These are phyloP conservation scores for Chenopodium album DNA, from an alignment of 148 eudicot species.

Conservation along the genomic window DNA sequence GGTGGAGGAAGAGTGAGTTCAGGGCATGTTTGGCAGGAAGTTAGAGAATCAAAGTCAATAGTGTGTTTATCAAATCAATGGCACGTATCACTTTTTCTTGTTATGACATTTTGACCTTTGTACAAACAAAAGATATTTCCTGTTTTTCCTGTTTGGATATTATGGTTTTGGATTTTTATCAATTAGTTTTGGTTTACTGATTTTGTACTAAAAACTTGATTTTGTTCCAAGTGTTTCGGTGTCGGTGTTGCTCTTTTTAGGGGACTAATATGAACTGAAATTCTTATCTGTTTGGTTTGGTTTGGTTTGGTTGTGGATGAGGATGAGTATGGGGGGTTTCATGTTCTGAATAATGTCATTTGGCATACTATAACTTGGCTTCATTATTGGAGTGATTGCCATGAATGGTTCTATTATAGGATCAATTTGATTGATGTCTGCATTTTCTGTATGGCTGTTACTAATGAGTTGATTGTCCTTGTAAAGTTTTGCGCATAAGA, in stretches of 20 bases:
- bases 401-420: neutral
- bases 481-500: neutral
- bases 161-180: neutral
- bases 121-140: neutral
- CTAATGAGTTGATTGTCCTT: neutral
- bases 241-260: neutral
- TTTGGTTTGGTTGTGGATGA: neutral
- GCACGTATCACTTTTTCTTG: slow-evolving; percentile 17
- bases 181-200: neutral
- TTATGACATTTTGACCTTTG: slow-evolving; percentile 17
- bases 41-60: slow-evolving; percentile 21
- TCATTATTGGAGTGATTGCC: neutral
- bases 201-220: neutral
- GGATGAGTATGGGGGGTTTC: neutral
- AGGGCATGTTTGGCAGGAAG: slow-evolving; percentile 28
- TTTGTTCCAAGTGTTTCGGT: neutral
- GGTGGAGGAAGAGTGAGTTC: slow-evolving; percentile 21
- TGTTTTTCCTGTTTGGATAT: slow-evolving; percentile 9
- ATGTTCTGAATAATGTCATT: neutral
- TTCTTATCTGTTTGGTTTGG: neutral
- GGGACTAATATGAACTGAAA: neutral
- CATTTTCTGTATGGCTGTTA: neutral
- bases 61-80: slow-evolving; percentile 3
- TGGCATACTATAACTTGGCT: neutral
- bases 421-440: neutral